Base-by-base conservation (phyloP, 1,139 yeast species). In the Eremothecium coryli region DNA sequence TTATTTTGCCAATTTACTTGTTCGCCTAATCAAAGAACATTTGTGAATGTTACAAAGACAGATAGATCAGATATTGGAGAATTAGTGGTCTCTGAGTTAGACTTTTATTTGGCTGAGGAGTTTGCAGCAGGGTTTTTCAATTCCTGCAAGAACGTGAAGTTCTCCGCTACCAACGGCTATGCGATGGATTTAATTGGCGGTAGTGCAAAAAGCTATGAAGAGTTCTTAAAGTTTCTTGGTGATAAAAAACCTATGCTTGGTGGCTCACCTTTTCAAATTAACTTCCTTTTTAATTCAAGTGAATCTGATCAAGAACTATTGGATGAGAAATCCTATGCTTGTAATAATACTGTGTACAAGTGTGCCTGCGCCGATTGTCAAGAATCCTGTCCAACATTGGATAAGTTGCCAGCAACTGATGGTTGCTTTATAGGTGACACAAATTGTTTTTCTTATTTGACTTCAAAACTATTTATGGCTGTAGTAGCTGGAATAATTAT, bases 181-280 rank as follows among this genome's bases (percentile, higher is more conserved):
- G 97, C 96, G 6, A 86, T 90, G 96, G 97, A 90, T 54, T 68
- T 90, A 33, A 80, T 90, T 33, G 98, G 98, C 5, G 98, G 98
- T 7, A 97, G 97, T 0, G 97, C 97, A 2, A 70, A 68, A 39
- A 73, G 77, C 49, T 82, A 73, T 52, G 52, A 64, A 28, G 75
- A 74, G 35, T 90, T 90, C 53, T 64, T 90, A 46, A 82, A 85
- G 58, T 90, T 88, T 52, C 60, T 90, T 38, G 97, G 97, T 5
- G 97, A 88, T 54, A 93, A 86, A 48, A 88, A 88, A 54, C 97
- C 97, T 0, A 49, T 84, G 43, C 64, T 90, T 4, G 97, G 97
- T 1, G 97, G 97, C 0, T 84, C 95, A 0, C 96, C 97, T 0
- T 86, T 90, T 54, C 97, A 90, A 54, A 88, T 90, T 46, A 80